These are phyloP conservation scores for Helianthus tuberosus DNA, from an alignment of 129 eudicot genomes.

Conservation along the genomic window DNA sequence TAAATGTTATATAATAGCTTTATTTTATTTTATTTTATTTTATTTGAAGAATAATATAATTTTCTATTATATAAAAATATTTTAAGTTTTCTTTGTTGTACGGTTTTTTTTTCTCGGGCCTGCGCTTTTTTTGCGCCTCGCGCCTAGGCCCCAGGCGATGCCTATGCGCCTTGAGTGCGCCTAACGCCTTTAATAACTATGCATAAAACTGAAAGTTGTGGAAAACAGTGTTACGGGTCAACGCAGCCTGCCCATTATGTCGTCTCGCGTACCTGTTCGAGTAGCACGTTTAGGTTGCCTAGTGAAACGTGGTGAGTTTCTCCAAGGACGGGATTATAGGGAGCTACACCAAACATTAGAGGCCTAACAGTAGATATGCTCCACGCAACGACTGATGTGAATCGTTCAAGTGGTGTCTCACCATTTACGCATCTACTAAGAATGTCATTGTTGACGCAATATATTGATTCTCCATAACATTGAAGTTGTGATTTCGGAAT, in stretches of 20 bases:
- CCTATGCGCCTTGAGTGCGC: too few relatives aligned
- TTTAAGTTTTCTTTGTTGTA: too few relatives aligned
- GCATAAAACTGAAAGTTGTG: not conserved
- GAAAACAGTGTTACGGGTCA: not conserved
- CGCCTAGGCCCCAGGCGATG: too few relatives aligned
- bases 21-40: too few relatives aligned
- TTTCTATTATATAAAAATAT: too few relatives aligned
- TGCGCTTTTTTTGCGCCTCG: too few relatives aligned
- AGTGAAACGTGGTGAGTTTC: constrained; percentile 90
- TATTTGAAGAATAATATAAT: too few relatives aligned
- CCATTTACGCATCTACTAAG: constrained; percentile 61
- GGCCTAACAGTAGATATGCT: constrained; percentile 80
- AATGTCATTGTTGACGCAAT: constrained; percentile 47
- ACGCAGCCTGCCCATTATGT: not conserved
- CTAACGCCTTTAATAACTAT: too few relatives aligned
- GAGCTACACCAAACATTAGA: constrained; percentile 72
- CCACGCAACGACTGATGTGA: constrained; percentile 73
- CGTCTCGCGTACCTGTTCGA: constrained; percentile 67
- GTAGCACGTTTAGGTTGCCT: constrained; percentile 73
- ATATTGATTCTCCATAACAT: constrained; percentile 80
- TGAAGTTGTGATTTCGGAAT: constrained; percentile 89
- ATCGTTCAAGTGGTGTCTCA: constrained; percentile 54
- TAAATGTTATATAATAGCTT: too few relatives aligned
- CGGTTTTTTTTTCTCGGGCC: too few relatives aligned
- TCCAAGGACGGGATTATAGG: constrained; percentile 88